Base-by-base conservation (phyloP, 192 early-diverging fungal genomes). In the Gamsiella multidivaricata region DNA sequence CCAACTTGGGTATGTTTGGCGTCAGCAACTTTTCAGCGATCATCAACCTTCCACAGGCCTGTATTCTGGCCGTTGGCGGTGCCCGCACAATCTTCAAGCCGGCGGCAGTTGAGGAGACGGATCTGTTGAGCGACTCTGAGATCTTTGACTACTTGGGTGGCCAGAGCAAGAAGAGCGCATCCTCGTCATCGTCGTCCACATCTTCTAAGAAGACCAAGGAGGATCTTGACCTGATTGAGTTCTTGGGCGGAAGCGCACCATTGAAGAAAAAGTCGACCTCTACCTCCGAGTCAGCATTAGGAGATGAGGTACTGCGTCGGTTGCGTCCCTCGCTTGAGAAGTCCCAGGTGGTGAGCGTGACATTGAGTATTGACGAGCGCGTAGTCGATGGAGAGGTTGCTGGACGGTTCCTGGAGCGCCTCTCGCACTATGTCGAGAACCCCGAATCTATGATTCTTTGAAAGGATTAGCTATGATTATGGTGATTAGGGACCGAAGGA, bases 1-100 rank as follows among this genome's bases (percentile, higher is more conserved):
- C 92, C 64, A 96, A 98, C 85, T 83, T 98, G 65, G 95, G 94
- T 54, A 95, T 95, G 93, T 94, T 90, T 81, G 94, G 92, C 20
- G 90, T 96, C 64, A 82, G 80, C 54, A 86, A 90, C 68, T 96
- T 96, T 83, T 93, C 95, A 20, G 95, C 93, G 37, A 94, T 96
- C 59, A 93, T 96, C 79, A 95, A 96, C 86, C 90, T 89, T 26
- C 95, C 95, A 7, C 94, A 95, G 43, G 60, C 94, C 2, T 83
- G 83, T 54, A 96, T 94, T 61, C 84, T 96, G 34, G 94, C 94
- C 49, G 88, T 96, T 41, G 95, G 95, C 26, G 65, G 75, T 26
- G 62, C 70, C 8, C 74, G 81, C 17, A 66, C 73, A 26, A 53
- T 74, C 14, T 33, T 71, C 39, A 70, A 76, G 61, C 70, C 71